A percentile compares a stretch with the other conserved stretches of the same genome.
phyloP scores from a whole-genome alignment of 768 basidiomycete species.

The Calocera viscosa region DNA sequence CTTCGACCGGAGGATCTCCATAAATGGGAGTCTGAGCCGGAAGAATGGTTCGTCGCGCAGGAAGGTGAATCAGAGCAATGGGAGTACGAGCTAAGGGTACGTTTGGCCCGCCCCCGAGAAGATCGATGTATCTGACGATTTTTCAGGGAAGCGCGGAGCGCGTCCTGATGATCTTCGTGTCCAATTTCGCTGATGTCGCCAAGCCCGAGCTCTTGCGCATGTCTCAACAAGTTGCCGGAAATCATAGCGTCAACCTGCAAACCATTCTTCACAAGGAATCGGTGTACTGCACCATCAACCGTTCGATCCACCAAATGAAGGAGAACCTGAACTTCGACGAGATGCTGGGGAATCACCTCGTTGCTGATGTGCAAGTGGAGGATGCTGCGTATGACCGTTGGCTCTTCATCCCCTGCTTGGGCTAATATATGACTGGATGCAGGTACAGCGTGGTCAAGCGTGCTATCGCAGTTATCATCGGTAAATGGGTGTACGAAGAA shows the following conservation, averaged over 20 bases:
- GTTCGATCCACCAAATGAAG: constrained; percentile 54
- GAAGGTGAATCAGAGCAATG: constrained; percentile 83
- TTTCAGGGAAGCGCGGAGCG: constrained; percentile 80
- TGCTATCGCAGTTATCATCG: constrained; percentile 89
- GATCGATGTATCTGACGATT: constrained; percentile 1
- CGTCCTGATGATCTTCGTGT: constrained; percentile 68
- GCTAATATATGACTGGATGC: constrained; percentile 12
- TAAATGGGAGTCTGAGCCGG: constrained; percentile 75
- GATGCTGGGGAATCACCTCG: constrained; percentile 45
- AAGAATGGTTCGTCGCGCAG: constrained; percentile 87
- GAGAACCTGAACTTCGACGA: constrained; percentile 52
- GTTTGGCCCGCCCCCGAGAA: constrained; percentile 20
- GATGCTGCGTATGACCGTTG: constrained; percentile 42
- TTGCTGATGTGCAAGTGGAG: constrained; percentile 44
- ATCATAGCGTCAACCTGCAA: constrained; percentile 36
- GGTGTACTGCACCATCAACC: constrained; percentile 78
- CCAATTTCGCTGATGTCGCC: constrained; percentile 57
- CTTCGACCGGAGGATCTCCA: constrained; percentile 70
- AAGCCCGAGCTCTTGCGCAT: constrained; percentile 48
- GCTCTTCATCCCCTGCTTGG: not conserved
- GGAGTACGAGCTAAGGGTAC: constrained; percentile 83
- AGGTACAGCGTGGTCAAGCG: constrained; percentile 88
- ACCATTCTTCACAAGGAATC: constrained; percentile 71
- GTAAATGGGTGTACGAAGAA: constrained; percentile 71
- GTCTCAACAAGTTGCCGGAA: constrained; percentile 53